Evolutionary conservation across 192 early-diverging fungal species (phyloP).

Genomic region (Entophlyctis helioformis): DNA sequence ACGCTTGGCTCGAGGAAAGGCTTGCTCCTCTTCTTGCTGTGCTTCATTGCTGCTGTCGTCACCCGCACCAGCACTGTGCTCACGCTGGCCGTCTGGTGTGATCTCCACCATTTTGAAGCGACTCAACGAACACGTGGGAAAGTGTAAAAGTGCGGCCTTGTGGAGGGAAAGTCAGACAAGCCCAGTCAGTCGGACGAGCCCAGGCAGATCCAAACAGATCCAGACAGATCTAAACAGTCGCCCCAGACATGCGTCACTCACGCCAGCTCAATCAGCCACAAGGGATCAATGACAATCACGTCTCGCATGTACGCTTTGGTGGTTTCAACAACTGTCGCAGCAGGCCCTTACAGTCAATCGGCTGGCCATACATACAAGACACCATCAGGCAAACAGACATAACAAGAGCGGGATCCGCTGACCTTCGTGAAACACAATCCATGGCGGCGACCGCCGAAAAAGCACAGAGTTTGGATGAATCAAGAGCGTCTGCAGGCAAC

Average conservation of each 20-base stretch:
- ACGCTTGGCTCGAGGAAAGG: too few species aligned
- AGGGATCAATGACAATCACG: slow-evolving; percentile 30
- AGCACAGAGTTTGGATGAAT: slow-evolving; percentile 36
- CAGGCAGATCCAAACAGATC: too few species aligned
- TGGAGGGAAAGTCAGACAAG: too few species aligned
- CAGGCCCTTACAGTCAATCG: neutral
- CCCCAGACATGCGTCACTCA: slow-evolving; percentile 1
- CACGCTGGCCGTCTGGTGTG: too few species aligned
- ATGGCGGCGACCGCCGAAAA: slow-evolving; percentile 30
- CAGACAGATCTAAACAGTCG: neutral
- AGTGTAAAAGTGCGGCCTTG: too few species aligned
- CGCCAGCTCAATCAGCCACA: slow-evolving; percentile 40
- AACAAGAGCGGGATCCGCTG: neutral
- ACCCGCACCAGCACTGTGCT: too few species aligned
- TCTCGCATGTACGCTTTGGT: slow-evolving; percentile 30
- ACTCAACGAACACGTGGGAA: too few species aligned
- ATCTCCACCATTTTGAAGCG: too few species aligned
- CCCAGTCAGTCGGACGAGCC: too few species aligned
- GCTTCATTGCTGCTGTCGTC: too few species aligned
- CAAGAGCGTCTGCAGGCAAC: slow-evolving; percentile 8
- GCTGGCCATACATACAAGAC: neutral
- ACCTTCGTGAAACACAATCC: slow-evolving; percentile 41
- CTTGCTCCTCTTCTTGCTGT: too few species aligned
- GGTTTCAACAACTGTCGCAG: slow-evolving; percentile 27
- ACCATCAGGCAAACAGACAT: neutral